These are phyloP conservation scores for Eimeria necatrix DNA, from an alignment of 169 alveolate genomes.

Conservation along the genomic window DNA sequence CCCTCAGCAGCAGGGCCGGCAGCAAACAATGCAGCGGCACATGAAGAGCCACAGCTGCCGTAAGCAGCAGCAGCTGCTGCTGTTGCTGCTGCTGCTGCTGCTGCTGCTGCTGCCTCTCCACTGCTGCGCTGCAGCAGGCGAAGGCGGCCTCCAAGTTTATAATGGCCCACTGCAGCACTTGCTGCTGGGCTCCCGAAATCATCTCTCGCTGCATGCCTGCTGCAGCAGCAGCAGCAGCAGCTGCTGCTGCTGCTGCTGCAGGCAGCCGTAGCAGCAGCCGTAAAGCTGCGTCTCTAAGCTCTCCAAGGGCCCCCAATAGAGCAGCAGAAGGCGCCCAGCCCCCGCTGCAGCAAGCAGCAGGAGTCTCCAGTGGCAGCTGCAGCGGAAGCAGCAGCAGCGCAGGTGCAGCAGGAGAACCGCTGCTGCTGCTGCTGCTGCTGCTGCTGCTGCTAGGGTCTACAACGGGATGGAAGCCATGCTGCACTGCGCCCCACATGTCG, in stretches of 20 bases:
- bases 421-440: slow-evolving; percentile 35
- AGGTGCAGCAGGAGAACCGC: not conserved
- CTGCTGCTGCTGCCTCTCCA: not conserved
- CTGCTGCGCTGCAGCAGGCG: not conserved
- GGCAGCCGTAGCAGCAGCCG: not conserved
- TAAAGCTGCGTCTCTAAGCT: not conserved
- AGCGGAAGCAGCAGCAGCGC: not conserved
- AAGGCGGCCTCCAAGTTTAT: not conserved
- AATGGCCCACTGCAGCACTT: slow-evolving; percentile 12
- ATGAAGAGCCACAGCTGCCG: not conserved
- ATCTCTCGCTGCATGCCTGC: not conserved
- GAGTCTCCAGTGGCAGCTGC: not conserved
- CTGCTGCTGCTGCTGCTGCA: not conserved
- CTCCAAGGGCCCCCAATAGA: not conserved
- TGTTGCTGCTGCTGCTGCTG: slow-evolving; percentile 29
- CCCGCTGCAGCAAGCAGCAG: not conserved
- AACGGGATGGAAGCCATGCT: not conserved
- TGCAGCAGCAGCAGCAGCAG: not conserved
- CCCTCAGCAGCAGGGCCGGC: not conserved
- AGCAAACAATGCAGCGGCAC: slow-evolving; percentile 25
- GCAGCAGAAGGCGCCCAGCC: slow-evolving; percentile 2
- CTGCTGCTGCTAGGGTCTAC: not conserved
- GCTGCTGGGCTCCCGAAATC: not conserved
- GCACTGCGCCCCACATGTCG: not conserved
- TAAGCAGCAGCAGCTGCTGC: not conserved